Evolutionary conservation across 2,329 filamentous ascomycete genomes (phyloP), one percentile per base, ranked within the genome.

Genomic region (Penicillium sp.): DNA sequence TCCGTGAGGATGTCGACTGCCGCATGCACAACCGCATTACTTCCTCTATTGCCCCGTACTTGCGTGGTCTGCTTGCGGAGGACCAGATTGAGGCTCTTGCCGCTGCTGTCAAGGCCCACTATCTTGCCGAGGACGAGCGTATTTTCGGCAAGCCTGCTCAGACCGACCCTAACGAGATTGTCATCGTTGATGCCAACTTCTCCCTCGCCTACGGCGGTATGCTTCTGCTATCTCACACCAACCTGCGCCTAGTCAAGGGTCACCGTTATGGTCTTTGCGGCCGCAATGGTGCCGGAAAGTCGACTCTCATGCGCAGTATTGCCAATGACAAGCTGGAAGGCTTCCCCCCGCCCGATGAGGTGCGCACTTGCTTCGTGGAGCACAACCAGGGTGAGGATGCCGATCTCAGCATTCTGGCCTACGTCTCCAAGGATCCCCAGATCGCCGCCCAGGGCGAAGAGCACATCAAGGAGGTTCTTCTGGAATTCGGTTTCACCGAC

Each of bases 381-480:
- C 93, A 98, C 78, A 97, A 97, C 75, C 92, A 98, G 74, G 93
- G 93, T 48, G 93, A 97, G 72, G 92, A 96, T 72, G 92, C 93
- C 31, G 91, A 97, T 56, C 87, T 97, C 53, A 96, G 85, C 73
- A 97, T 98, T 65, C 79, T 97, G 15, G 88, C 97, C 50, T 98
- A 95, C 68, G 88, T 95, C 58, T 78, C 83, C 56, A 95, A 95
- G 73, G 92, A 97, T 64, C 89, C 90, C 2, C 84, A 87, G 52
- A 88, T 97, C 57, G 86, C 85, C 45, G 81, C 83, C 27, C 86
- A 90, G 66, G 89, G 89, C 55, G 76, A 74, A 37, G 87, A 93
- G 60, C 86, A 89, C 56, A 95, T 98, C 60, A 85, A 85, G 1
- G 78, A 82, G 52, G 92, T 97, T 53, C 75, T 98, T 54, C 80